Percentiles rank a stretch among this genome's conserved stretches.
Conservation (phyloP, 1,284 basidiomycete species). For the Stygiomarasmius scandens region DNA sequence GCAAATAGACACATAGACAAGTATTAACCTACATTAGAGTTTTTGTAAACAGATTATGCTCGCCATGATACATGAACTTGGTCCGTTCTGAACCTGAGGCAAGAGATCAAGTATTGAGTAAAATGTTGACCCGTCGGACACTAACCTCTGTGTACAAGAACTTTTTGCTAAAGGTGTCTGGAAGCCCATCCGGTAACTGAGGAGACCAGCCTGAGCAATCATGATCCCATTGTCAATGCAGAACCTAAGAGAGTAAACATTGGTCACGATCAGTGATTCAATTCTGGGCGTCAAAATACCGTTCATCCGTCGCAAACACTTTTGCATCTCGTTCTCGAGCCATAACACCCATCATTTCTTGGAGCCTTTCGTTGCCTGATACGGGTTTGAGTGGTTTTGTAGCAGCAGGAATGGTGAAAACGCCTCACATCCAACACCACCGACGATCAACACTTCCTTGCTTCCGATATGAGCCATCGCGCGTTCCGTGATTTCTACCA, state of each 20-base stretch:
- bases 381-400: not conserved
- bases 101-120: conserved; percentile 6
- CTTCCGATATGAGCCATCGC: conserved; percentile 99
- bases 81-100: conserved; percentile 83
- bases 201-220: conserved; percentile 97
- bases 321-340: conserved; percentile 86
- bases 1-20: not conserved
- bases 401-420: conserved; percentile 20
- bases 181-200: conserved; percentile 93
- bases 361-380: conserved; percentile 88
- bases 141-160: conserved; percentile 86
- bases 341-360: conserved; percentile 99
- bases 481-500: conserved; percentile 98
- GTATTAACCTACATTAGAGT: not conserved
- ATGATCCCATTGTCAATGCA: conserved; percentile 99
- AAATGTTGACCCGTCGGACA: conserved; percentile 2
- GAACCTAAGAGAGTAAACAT: conserved; percentile 58
- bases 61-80: conserved; percentile 90
- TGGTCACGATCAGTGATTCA: not conserved
- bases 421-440: conserved; percentile 93
- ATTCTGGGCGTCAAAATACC: conserved; percentile 49
- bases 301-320: conserved; percentile 96
- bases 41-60: conserved; percentile 37
- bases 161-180: conserved; percentile 78
- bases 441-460: conserved; percentile 95